Evolutionary conservation across 768 basidiomycete genomes (phyloP).

Genomic region (Hericium alpestre): DNA sequence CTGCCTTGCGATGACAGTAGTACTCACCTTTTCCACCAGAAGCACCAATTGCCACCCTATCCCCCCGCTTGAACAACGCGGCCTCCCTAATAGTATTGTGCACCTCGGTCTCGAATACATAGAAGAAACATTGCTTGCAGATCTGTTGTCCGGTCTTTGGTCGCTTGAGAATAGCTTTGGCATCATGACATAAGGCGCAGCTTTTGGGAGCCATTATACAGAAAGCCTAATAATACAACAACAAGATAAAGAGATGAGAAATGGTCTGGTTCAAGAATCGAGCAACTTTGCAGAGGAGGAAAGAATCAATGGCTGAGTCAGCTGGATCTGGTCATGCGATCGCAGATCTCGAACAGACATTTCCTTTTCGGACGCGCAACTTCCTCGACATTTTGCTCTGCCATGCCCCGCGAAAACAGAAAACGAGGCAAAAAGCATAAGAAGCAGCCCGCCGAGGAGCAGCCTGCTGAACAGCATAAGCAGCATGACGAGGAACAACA

Average conservation of each 20-base stretch:
- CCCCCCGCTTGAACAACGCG: slow-evolving; percentile 75
- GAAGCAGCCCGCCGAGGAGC: slow-evolving; percentile 27
- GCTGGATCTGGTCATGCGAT: not conserved
- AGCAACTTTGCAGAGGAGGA: not conserved
- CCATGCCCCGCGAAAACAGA: slow-evolving; percentile 68
- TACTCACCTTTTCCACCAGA: slow-evolving; percentile 90
- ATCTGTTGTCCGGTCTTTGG: slow-evolving; percentile 98
- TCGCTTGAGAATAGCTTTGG: slow-evolving; percentile 80
- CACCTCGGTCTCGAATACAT: slow-evolving; percentile 95
- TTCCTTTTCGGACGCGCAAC: not conserved
- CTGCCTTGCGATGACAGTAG: not conserved
- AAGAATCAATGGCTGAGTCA: not conserved
- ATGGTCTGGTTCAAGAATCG: not conserved
- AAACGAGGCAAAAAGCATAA: slow-evolving; percentile 73
- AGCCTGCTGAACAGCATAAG: slow-evolving; percentile 14
- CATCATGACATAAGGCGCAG: slow-evolving; percentile 67
- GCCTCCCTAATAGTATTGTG: slow-evolving; percentile 89
- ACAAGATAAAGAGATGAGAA: not conserved
- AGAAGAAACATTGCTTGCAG: slow-evolving; percentile 92
- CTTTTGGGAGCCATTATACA: slow-evolving; percentile 63
- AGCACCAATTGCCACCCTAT: slow-evolving; percentile 93
- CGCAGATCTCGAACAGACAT: not conserved
- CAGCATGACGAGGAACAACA: slow-evolving; percentile 6
- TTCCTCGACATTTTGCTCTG: not conserved
- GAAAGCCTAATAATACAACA: slow-evolving; percentile 4